Percentiles rank a stretch among this genome's conserved stretches.
These are phyloP conservation scores for Mycena venus DNA, from an alignment of 768 basidiomycete species.

Conservation along the genomic window DNA sequence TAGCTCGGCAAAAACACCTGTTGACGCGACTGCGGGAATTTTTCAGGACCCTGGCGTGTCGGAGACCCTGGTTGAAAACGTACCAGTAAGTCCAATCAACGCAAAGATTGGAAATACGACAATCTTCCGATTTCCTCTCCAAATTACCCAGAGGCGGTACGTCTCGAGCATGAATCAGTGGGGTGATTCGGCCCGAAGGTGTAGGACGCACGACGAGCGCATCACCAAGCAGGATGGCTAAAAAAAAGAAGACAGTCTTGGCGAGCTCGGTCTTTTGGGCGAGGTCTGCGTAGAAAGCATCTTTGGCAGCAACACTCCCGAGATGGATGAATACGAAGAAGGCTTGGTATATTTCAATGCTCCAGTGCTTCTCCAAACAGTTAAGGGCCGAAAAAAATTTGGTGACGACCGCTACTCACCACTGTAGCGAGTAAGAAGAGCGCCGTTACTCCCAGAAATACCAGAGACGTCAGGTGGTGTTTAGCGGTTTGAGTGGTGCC, in stretches of 20 bases:
- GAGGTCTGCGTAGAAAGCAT: too few relatives aligned
- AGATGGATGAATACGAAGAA: too few relatives aligned
- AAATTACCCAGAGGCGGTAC: too few relatives aligned
- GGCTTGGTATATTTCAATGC: conserved; percentile 14
- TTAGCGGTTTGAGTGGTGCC: background rate
- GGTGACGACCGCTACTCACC: background rate
- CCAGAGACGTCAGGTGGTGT: conserved; percentile 8
- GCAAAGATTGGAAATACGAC: background rate
- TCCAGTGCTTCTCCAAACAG: conserved; percentile 22
- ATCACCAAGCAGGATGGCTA: background rate
- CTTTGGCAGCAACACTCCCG: too few relatives aligned
- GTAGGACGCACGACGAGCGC: background rate
- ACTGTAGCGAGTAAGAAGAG: conserved; percentile 6
- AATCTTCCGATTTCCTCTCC: background rate
- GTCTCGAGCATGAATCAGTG: background rate
- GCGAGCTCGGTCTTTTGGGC: background rate
- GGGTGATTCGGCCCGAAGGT: background rate
- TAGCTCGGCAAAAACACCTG: background rate
- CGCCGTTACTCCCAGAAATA: background rate
- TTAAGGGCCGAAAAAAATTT: too few relatives aligned
- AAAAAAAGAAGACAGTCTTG: background rate
- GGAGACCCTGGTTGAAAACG: background rate
- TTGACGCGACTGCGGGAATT: background rate
- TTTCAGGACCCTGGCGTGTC: background rate
- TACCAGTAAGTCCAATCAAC: background rate